A percentile compares a stretch with the other conserved stretches of the same genome.
phyloP scores from a whole-genome alignment of 139 green algal genomes.

The Auxenochlorella pyrenoidosa region DNA sequence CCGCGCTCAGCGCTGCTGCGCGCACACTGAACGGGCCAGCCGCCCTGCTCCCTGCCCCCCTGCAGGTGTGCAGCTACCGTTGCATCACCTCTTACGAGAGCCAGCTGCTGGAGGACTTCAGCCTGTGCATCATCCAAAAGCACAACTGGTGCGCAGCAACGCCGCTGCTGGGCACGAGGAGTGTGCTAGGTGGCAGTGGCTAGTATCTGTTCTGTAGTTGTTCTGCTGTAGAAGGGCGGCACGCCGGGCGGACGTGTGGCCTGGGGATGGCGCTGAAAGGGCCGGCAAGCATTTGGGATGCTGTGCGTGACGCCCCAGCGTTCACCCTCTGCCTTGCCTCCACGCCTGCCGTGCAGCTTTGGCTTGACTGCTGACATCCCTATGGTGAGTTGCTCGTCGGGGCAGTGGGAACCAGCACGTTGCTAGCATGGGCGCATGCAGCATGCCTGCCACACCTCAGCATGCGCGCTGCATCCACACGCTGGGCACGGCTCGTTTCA shows the following conservation, averaged over 20 bases:
- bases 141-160: constrained; percentile 91
- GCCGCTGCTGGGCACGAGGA: constrained; percentile 42
- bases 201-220: neutral
- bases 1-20: too few relatives aligned
- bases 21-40: too few relatives aligned
- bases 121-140: constrained; percentile 94
- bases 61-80: constrained; percentile 79
- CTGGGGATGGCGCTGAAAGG: neutral
- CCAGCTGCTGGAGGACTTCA: constrained; percentile 85
- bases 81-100: constrained; percentile 96
- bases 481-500: too few relatives aligned
- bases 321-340: too few relatives aligned
- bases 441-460: neutral
- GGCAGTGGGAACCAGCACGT: neutral
- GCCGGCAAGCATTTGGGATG: neutral
- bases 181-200: neutral
- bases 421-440: neutral
- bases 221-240: neutral
- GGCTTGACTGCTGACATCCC: constrained; percentile 41
- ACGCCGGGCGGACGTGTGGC: too few relatives aligned
- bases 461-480: neutral
- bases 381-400: neutral
- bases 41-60: too few relatives aligned
- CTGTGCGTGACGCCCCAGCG: too few relatives aligned
- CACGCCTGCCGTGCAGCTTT: constrained; percentile 86